Conservation (phyloP, 805 yeast species). For the fission yeast (Schizosaccharomyces pombe) region DNA sequence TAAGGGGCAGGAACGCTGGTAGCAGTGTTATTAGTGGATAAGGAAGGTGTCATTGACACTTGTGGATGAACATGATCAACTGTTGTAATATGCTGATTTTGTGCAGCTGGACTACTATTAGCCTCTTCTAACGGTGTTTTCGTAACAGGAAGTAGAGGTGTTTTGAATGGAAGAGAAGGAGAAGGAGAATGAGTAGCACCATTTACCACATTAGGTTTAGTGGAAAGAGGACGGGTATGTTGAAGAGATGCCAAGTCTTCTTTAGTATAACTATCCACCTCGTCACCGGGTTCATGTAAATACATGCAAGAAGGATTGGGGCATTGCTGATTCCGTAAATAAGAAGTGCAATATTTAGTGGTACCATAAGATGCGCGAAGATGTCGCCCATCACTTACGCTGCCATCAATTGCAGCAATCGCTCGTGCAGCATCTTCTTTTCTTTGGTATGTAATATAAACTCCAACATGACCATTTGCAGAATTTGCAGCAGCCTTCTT, state of each 20-base stretch:
- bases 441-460: slow-evolving; percentile 75
- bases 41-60: too few relatives aligned
- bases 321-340: slow-evolving; percentile 81
- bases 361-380: slow-evolving; percentile 91
- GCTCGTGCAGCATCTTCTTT: slow-evolving; percentile 92
- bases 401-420: slow-evolving; percentile 77
- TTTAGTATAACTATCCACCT: slow-evolving; percentile 86
- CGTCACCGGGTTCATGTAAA: slow-evolving; percentile 97
- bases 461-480: slow-evolving; percentile 56
- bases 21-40: too few relatives aligned
- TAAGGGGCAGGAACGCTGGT: neutral
- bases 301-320: slow-evolving; percentile 98
- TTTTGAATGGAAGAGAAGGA: neutral
- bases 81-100: neutral
- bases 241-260: slow-evolving; percentile 59
- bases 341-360: slow-evolving; percentile 92
- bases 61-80: neutral
- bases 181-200: neutral
- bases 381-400: slow-evolving; percentile 71
- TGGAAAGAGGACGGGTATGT: slow-evolving; percentile 12
- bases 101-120: neutral
- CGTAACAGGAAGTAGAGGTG: neutral
- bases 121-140: neutral
- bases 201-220: slow-evolving; percentile 4
- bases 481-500: slow-evolving; percentile 29